phyloP scores from a whole-genome alignment of 331 rosid genomes.

The Acacia pycnantha region DNA sequence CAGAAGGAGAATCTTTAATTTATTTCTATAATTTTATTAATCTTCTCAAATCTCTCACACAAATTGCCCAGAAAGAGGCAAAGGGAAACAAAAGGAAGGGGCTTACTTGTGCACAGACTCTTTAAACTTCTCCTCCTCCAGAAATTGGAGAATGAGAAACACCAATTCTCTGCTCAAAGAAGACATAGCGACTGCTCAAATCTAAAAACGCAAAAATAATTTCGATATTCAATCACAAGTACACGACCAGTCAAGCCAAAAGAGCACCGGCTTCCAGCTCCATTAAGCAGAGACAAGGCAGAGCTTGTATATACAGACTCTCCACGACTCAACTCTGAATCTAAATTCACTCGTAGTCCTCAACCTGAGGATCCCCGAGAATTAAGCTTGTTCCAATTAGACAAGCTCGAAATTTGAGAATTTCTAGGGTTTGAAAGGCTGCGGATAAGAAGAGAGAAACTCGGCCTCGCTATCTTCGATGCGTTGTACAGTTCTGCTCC shows the following conservation, averaged over 20 bases:
- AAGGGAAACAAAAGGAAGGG: background rate
- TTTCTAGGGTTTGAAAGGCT: conserved; percentile 62
- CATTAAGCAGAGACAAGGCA: conserved; percentile 25
- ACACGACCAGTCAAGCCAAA: background rate
- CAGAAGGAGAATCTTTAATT: background rate
- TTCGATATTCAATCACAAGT: conserved; percentile 18
- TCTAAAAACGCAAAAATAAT: background rate
- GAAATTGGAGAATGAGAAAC: conserved; percentile 86
- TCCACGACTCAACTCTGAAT: conserved; percentile 16
- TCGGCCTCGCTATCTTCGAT: conserved; percentile 58
- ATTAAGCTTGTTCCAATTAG: conserved; percentile 8
- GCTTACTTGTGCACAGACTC: conserved; percentile 78
- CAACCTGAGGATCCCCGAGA: conserved; percentile 27
- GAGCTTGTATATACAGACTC: conserved; percentile 19
- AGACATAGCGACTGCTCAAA: conserved; percentile 46
- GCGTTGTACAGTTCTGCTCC: conserved; percentile 46
- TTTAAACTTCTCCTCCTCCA: conserved; percentile 81
- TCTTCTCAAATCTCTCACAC: background rate
- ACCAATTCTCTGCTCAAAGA: conserved; percentile 86
- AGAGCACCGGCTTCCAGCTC: conserved; percentile 21
- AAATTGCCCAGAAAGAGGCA: conserved; percentile 1
- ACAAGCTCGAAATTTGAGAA: conserved; percentile 34
- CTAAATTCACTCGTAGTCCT: conserved; percentile 21
- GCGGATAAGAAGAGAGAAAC: conserved; percentile 37
- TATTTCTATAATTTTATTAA: background rate